phyloP scores from a whole-genome alignment of 306 rosid species.

The Cotoneaster glaucophyllus region DNA sequence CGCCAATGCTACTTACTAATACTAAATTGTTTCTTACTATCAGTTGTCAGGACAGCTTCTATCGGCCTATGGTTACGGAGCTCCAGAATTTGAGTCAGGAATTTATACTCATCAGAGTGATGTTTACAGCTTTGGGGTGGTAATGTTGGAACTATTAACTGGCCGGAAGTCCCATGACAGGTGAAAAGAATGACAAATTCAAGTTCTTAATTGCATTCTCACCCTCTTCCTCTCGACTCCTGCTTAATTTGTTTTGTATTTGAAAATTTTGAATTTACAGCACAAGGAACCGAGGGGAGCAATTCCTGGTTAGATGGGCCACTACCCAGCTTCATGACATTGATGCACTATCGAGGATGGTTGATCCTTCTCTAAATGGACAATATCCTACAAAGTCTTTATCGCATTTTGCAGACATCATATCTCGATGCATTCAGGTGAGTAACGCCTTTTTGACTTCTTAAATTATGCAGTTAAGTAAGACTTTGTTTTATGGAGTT shows the following conservation, averaged over 20 bases:
- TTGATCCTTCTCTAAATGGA: conserved; percentile 77
- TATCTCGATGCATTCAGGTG: conserved; percentile 87
- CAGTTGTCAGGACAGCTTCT: conserved; percentile 87
- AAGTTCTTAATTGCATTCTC: background rate
- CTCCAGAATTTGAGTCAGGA: conserved; percentile 95
- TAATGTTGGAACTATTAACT: conserved; percentile 88
- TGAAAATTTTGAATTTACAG: conserved; percentile 26
- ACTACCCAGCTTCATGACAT: conserved; percentile 92
- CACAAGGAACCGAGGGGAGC: conserved; percentile 67
- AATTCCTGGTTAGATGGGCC: conserved; percentile 89
- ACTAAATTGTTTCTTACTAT: conserved; percentile 13
- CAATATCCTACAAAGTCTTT: conserved; percentile 75
- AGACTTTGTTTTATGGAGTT: background rate
- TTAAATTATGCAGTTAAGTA: background rate
- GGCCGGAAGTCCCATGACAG: conserved; percentile 88
- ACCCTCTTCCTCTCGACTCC: background rate
- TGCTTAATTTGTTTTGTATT: background rate
- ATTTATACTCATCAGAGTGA: conserved; percentile 75
- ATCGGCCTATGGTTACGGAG: conserved; percentile 82
- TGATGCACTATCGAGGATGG: conserved; percentile 89
- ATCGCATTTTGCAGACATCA: conserved; percentile 86
- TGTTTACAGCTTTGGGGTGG: conserved; percentile 91
- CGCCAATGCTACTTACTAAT: background rate
- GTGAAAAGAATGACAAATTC: conserved; percentile 26
- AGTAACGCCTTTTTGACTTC: conserved; percentile 10